phyloP scores from a whole-genome alignment of 768 basidiomycete genomes.

The Ramaria rubella region DNA sequence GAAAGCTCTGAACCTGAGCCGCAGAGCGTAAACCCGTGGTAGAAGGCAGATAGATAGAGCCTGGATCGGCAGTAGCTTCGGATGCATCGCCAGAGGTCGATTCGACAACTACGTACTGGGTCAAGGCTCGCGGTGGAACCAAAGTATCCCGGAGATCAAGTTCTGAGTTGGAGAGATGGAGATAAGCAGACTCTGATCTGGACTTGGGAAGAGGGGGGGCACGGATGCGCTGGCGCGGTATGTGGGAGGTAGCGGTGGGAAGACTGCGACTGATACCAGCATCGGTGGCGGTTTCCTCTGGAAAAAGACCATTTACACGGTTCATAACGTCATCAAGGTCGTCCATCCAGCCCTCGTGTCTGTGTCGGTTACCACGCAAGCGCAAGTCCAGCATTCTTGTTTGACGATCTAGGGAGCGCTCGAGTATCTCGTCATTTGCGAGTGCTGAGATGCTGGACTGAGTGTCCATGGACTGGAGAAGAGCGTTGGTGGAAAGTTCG shows the following conservation, averaged over 20 bases:
- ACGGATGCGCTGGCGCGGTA: slow-evolving; percentile 15
- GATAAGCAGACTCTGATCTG: slow-evolving; percentile 38
- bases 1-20: slow-evolving; percentile 15
- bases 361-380: slow-evolving; percentile 36
- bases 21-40: slow-evolving; percentile 56
- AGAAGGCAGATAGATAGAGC: slow-evolving; percentile 55
- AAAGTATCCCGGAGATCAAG: slow-evolving; percentile 48
- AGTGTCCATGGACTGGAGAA: slow-evolving; percentile 70
- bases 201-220: slow-evolving; percentile 28
- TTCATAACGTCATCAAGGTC: slow-evolving; percentile 60
- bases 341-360: slow-evolving; percentile 55
- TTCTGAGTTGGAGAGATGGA: slow-evolving; percentile 16
- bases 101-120: slow-evolving; percentile 47
- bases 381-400: slow-evolving; percentile 10
- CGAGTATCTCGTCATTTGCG: slow-evolving; percentile 34
- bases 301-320: slow-evolving; percentile 56
- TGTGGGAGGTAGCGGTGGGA: slow-evolving; percentile 32
- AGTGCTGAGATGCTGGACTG: slow-evolving; percentile 49
- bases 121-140: slow-evolving; percentile 67
- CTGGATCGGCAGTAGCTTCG: slow-evolving; percentile 46
- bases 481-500: slow-evolving; percentile 75
- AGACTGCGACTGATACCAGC: slow-evolving; percentile 39
- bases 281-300: slow-evolving; percentile 16
- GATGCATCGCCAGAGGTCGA: slow-evolving; percentile 8
- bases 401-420: slow-evolving; percentile 29